These are phyloP conservation scores for Penicillium sp. DNA, from an alignment of 2,329 filamentous ascomycete species.

Conservation along the genomic window DNA sequence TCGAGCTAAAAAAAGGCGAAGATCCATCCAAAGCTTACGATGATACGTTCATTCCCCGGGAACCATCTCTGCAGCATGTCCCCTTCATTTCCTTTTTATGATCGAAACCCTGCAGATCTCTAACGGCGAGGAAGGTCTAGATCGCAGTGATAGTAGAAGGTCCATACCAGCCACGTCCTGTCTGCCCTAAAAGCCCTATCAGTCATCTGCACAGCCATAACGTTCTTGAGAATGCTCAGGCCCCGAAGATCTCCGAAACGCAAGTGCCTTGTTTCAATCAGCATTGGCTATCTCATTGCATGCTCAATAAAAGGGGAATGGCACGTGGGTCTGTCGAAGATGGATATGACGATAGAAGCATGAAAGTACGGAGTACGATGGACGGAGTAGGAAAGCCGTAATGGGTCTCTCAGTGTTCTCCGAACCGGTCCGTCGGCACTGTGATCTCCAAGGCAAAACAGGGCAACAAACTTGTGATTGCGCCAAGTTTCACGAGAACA, in stretches of 20 bases:
- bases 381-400: conserved; percentile 8
- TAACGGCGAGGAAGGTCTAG: not conserved
- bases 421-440: not conserved
- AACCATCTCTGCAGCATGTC: conserved; percentile 13
- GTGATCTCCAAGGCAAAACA: not conserved
- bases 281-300: not conserved
- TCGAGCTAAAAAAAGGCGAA: not conserved
- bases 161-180: conserved; percentile 20
- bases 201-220: conserved; percentile 15
- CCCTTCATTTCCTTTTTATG: conserved; percentile 11
- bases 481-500: not conserved
- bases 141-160: not conserved
- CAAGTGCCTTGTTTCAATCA: conserved; percentile 12
- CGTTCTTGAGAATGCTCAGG: conserved; percentile 15
- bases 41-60: conserved; percentile 10
- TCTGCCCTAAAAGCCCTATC: conserved; percentile 5
- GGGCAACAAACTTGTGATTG: not conserved
- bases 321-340: conserved; percentile 13
- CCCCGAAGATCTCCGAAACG: conserved; percentile 8
- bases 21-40: not conserved
- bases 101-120: conserved; percentile 5
- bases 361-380: not conserved
- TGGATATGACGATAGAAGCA: conserved; percentile 12
- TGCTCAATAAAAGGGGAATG: conserved; percentile 6
- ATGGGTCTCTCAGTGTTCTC: not conserved